phyloP scores from a whole-genome alignment of 179 eudicot genomes.

The Camellia oleifera region DNA sequence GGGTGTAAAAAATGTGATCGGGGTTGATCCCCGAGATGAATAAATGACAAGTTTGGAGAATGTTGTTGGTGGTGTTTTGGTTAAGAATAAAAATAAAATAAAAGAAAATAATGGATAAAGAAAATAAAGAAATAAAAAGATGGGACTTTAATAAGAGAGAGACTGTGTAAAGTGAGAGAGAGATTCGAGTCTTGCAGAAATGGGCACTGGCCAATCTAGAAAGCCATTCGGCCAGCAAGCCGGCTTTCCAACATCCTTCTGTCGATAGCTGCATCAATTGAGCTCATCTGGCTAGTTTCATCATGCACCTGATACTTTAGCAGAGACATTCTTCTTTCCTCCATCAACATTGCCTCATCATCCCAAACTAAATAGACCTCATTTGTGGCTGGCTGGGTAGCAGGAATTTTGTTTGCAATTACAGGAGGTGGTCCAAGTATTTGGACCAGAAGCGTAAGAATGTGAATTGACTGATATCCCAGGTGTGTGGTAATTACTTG shows the following conservation, averaged over 20 bases:
- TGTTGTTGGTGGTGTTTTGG: no score
- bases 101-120: no score
- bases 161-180: background rate
- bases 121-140: no score
- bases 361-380: constrained; percentile 99
- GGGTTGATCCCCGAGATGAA: no score
- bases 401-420: constrained; percentile 88
- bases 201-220: constrained; percentile 34
- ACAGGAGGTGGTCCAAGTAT: constrained; percentile 99
- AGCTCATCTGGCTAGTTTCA: constrained; percentile 99
- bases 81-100: no score
- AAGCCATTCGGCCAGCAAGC: constrained; percentile 97
- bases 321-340: constrained; percentile 93
- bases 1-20: no score
- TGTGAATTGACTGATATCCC: constrained; percentile 52
- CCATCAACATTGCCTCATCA: constrained; percentile 99
- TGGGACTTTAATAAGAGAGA: no score
- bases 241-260: constrained; percentile 94
- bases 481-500: constrained; percentile 45
- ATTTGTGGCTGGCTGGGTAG: constrained; percentile 67
- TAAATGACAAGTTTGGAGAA: no score
- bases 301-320: constrained; percentile 98
- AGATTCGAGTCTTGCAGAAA: background rate
- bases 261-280: constrained; percentile 97
- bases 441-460: constrained; percentile 97